Evolutionary conservation across 2,329 filamentous ascomycete species (phyloP), one percentile per base, ranked within the genome.

Genomic region (Fusarium succisae): DNA sequence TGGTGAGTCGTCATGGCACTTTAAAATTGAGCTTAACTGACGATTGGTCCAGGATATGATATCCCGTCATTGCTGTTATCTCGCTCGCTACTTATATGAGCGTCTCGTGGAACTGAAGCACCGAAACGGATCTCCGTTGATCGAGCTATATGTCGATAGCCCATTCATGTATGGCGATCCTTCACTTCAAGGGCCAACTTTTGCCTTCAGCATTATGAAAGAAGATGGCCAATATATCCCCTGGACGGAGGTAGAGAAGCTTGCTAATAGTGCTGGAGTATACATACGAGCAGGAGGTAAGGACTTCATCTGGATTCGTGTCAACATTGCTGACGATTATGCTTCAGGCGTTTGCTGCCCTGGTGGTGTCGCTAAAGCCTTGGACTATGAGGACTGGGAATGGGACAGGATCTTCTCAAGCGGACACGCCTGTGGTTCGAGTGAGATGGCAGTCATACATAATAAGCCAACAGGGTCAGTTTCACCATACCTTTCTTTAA

Each of bases 191-290:
- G 91, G 91, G 4, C 86, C 90, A 3, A 91, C 89, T 0, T 82
- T 93, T 28, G 88, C 91, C 4, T 91, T 93, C 81, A 93, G 92
- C 70, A 80, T 93, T 18, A 80, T 86, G 32, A 81, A 81, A n/a
- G 78, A 84, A 7, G 84, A 88, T 64, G 90, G 90, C 3, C 81
- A 81, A 2, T 87, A 88, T 73, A 81, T 91, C 37, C 84, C 88
- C 2, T 91, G 90, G 76, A 85, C 85, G 5, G 84, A 87, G 4
- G 88, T 92, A n/a, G 91, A 92, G 80, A 83, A 83, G 38, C 81
- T 86, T 24, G 90, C 91, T 1, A 88, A 91, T 70, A 81, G 84
- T 18, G 82, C 84, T 8, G 82, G 84, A 12, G 88, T 93, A 61
- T 91, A 89, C 73, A 84, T 93, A 38, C 85, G 91, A 53, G 90